Evolutionary conservation across 768 basidiomycete genomes (phyloP).

Genomic region (Vararia minispora): DNA sequence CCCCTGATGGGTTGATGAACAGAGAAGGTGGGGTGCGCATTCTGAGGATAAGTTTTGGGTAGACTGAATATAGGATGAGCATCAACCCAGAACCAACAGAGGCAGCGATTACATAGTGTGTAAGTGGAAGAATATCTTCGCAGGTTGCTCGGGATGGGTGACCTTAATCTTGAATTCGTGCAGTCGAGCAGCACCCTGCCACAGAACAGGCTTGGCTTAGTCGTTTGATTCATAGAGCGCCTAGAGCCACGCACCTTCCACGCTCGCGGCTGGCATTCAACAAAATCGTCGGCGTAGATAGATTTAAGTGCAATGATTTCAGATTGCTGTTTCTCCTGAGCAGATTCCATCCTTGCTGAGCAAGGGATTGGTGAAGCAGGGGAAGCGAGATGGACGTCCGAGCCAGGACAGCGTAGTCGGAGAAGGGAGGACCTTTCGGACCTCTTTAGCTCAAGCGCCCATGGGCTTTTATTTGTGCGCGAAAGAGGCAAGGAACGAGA

Average conservation of each 20-base stretch:
- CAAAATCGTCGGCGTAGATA: slow-evolving; percentile 73
- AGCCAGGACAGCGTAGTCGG: slow-evolving; percentile 32
- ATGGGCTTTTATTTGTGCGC: slow-evolving; percentile 25
- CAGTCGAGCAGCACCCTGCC: slow-evolving; percentile 52
- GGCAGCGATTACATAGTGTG: slow-evolving; percentile 45
- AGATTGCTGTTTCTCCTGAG: slow-evolving; percentile 51
- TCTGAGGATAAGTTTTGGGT: slow-evolving; percentile 72
- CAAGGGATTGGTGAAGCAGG: not conserved
- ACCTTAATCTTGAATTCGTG: slow-evolving; percentile 73
- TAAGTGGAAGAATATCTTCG: slow-evolving; percentile 55
- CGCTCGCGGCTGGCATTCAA: slow-evolving; percentile 60
- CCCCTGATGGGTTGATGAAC: slow-evolving; percentile 58
- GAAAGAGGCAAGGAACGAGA: too few relatives aligned
- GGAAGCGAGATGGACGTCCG: slow-evolving; percentile 6
- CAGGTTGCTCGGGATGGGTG: slow-evolving; percentile 48
- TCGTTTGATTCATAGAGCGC: slow-evolving; percentile 1
- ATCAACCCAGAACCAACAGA: slow-evolving; percentile 1
- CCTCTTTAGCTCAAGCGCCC: slow-evolving; percentile 70
- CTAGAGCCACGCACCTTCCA: slow-evolving; percentile 54
- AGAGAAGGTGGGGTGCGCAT: slow-evolving; percentile 56
- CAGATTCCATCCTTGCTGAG: slow-evolving; percentile 47
- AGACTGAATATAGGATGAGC: slow-evolving; percentile 37
- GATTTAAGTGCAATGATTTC: slow-evolving; percentile 75
- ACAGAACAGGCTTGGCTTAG: slow-evolving; percentile 1
- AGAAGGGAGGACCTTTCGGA: slow-evolving; percentile 53